These are phyloP conservation scores for Edaphochlamys debaryana DNA, from an alignment of 139 green algal genomes.

Conservation along the genomic window DNA sequence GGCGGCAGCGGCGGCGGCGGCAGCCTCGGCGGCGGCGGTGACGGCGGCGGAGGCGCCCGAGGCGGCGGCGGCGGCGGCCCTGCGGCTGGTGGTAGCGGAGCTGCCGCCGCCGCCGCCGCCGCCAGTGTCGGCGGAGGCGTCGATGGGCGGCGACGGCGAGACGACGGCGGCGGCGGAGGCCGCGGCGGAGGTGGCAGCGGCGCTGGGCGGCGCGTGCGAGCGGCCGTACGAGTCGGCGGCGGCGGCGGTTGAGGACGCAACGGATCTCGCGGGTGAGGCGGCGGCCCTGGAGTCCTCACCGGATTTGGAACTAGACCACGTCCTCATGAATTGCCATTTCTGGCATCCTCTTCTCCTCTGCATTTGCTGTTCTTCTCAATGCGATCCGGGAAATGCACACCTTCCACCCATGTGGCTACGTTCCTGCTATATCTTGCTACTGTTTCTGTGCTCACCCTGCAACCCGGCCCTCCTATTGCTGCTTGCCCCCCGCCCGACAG, in stretches of 20 bases:
- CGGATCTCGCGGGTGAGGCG: constrained; percentile 19
- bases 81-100: neutral
- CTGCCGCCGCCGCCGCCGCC: neutral
- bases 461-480: too few species aligned
- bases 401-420: too few species aligned
- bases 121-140: neutral
- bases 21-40: neutral
- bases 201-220: neutral
- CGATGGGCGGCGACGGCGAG: neutral
- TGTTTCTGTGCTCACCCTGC: too few species aligned
- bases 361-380: too few species aligned
- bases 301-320: too few species aligned
- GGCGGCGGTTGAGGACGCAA: constrained; percentile 35
- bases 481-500: neutral
- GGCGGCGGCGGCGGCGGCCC: constrained; percentile 10
- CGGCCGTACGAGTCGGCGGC: constrained; percentile 31
- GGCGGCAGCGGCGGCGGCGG: neutral
- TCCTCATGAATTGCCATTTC: too few species aligned
- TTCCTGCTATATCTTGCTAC: too few species aligned
- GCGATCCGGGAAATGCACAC: too few species aligned
- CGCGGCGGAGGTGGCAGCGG: neutral
- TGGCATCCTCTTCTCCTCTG: too few species aligned
- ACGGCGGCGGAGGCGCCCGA: neutral
- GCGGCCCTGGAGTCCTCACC: too few species aligned
- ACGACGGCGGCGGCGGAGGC: neutral